Percentiles rank a stretch among this genome's conserved stretches.
phyloP scores from a whole-genome alignment of 2,329 filamentous ascomycete species.

The Exophiala sp. region DNA sequence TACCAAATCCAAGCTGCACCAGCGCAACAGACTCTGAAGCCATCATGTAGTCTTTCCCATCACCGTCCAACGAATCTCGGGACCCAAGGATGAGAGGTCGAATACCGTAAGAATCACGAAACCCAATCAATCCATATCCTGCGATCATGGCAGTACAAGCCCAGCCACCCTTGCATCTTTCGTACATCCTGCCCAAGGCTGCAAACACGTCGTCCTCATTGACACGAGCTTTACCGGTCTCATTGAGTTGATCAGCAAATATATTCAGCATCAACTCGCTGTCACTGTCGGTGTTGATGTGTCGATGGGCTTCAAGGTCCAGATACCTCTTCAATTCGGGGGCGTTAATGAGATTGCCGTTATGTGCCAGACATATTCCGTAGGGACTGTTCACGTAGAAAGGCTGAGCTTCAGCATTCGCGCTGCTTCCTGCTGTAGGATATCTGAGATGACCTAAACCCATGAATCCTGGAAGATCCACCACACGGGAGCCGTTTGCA shows the following conservation, averaged over 20 bases:
- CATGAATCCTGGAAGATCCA: slow-evolving; percentile 78
- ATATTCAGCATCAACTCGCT: slow-evolving; percentile 85
- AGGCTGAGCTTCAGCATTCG: slow-evolving; percentile 82
- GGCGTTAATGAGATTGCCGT: slow-evolving; percentile 84
- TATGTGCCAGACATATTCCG: slow-evolving; percentile 77
- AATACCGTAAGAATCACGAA: slow-evolving; percentile 76
- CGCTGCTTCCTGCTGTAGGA: slow-evolving; percentile 80
- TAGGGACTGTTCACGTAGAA: slow-evolving; percentile 90
- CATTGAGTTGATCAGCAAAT: slow-evolving; percentile 76
- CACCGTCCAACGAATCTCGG: slow-evolving; percentile 62
- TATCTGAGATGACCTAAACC: slow-evolving; percentile 83
- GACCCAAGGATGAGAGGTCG: slow-evolving; percentile 77
- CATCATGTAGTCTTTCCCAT: slow-evolving; percentile 80
- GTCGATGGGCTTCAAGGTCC: slow-evolving; percentile 73
- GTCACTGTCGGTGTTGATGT: slow-evolving; percentile 88
- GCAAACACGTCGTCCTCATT: slow-evolving; percentile 75
- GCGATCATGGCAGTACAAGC: slow-evolving; percentile 80
- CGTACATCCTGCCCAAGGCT: slow-evolving; percentile 68
- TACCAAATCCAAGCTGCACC: slow-evolving; percentile 71
- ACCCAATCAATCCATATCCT: slow-evolving; percentile 74
- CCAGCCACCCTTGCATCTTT: slow-evolving; percentile 69
- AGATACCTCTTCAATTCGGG: slow-evolving; percentile 66
- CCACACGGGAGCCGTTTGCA: slow-evolving; percentile 69
- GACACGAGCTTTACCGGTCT: slow-evolving; percentile 76
- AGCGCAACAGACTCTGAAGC: slow-evolving; percentile 85